Conservation (phyloP, 2,329 filamentous ascomycete species). For the Nemania serpens region DNA sequence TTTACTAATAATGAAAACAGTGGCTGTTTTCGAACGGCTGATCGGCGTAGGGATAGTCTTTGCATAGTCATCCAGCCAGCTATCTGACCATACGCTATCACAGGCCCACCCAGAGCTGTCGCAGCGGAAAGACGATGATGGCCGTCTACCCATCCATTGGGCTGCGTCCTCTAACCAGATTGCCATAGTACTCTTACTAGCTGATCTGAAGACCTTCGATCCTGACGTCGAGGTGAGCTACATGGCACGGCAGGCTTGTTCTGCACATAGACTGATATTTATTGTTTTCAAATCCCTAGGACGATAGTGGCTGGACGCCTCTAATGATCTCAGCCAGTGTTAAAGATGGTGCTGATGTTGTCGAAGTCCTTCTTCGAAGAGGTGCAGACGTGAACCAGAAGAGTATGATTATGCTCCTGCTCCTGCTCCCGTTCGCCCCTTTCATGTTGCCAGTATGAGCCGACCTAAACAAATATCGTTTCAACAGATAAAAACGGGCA, state of each 20-base stretch:
- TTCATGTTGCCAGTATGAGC: not conserved
- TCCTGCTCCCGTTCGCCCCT: too few species aligned
- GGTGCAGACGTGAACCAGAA: constrained; percentile 75
- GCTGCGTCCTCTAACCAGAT: constrained; percentile 82
- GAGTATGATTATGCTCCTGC: constrained; percentile 47
- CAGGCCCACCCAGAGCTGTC: constrained; percentile 82
- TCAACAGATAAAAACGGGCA: constrained; percentile 66
- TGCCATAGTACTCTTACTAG: constrained; percentile 73
- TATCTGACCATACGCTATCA: constrained; percentile 29
- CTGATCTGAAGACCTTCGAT: constrained; percentile 75
- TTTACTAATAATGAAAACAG: constrained; percentile 49
- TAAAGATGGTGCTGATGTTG: constrained; percentile 70
- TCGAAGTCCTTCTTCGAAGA: constrained; percentile 69
- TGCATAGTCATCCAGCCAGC: not conserved
- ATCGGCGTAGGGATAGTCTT: constrained; percentile 60
- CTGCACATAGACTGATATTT: constrained; percentile 2
- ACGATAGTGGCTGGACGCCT: constrained; percentile 80
- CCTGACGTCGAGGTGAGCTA: constrained; percentile 72
- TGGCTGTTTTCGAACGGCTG: constrained; percentile 72
- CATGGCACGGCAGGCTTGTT: not conserved
- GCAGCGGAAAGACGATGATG: constrained; percentile 76
- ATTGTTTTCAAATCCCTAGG: constrained; percentile 47
- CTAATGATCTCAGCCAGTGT: constrained; percentile 82
- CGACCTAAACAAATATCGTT: constrained; percentile 14
- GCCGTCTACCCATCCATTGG: constrained; percentile 92